phyloP scores from a whole-genome alignment of 805 yeast species.

The Lachancea mirantina region DNA sequence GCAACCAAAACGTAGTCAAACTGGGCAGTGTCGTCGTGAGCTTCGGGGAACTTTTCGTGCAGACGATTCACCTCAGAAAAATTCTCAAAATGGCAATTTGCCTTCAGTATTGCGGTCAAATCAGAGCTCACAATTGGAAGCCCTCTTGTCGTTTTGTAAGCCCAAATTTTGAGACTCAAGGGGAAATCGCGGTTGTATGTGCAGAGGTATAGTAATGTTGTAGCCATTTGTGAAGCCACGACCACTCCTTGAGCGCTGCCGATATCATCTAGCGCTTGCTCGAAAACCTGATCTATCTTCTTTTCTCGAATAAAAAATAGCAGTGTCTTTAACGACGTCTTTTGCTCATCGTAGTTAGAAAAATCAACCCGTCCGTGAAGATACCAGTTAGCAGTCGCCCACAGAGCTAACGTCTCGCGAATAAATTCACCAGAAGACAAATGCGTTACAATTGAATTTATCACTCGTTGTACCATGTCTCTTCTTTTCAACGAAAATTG shows the following conservation, averaged over 20 bases:
- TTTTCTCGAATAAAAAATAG: constrained; percentile 13
- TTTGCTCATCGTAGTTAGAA: constrained; percentile 16
- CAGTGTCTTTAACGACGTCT: constrained; percentile 15
- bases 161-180: constrained; percentile 27
- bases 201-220: constrained; percentile 22
- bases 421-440: constrained; percentile 4
- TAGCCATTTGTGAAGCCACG: constrained; percentile 23
- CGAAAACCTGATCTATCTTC: constrained; percentile 1
- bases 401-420: constrained; percentile 12
- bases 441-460: constrained; percentile 14
- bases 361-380: constrained; percentile 26
- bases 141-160: constrained; percentile 21
- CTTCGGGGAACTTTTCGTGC: constrained; percentile 33
- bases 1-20: constrained; percentile 42
- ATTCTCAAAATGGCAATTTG: constrained; percentile 17
- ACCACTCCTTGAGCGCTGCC: constrained; percentile 14
- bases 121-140: constrained; percentile 16
- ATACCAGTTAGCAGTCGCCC: constrained; percentile 22
- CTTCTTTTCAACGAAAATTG: constrained; percentile 19
- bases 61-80: constrained; percentile 26
- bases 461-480: constrained; percentile 12
- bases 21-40: constrained; percentile 40
- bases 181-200: constrained; percentile 12
- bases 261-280: constrained; percentile 3
- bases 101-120: constrained; percentile 21